Evolutionary conservation across 306 rosid species (phyloP).

Genomic region (Lathyrus oleraceus): DNA sequence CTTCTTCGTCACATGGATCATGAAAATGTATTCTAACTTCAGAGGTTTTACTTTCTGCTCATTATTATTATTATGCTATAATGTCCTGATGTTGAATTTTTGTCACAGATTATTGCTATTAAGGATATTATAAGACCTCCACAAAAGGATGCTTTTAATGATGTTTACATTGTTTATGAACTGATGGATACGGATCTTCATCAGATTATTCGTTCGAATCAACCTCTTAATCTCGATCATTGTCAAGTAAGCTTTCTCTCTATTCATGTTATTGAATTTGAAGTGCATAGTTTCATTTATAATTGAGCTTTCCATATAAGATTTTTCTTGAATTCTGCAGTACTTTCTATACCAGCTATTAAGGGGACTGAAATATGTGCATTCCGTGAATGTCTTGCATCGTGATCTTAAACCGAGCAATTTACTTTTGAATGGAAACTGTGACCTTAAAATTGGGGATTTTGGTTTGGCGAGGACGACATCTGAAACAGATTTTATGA

Average conservation of each 20-base stretch:
- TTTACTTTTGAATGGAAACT: conserved; percentile 78
- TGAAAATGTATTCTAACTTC: conserved; percentile 60
- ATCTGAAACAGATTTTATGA: conserved; percentile 94
- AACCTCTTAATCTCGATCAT: conserved; percentile 78
- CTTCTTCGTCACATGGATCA: conserved; percentile 93
- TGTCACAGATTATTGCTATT: conserved; percentile 63
- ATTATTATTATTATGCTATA: neutral
- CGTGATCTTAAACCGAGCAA: conserved; percentile 99
- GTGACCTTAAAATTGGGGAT: conserved; percentile 93
- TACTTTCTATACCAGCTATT: conserved; percentile 88
- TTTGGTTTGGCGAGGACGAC: conserved; percentile 95
- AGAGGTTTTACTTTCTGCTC: neutral
- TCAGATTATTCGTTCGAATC: conserved; percentile 83
- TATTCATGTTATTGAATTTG: neutral
- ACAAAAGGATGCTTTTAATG: conserved; percentile 74
- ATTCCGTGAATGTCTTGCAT: conserved; percentile 87
- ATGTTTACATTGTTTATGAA: conserved; percentile 85
- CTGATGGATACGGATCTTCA: conserved; percentile 92
- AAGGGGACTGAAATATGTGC: conserved; percentile 93
- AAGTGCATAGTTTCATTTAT: neutral
- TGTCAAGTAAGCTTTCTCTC: conserved; percentile 65
- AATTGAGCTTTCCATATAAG: no score
- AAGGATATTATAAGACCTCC: conserved; percentile 91
- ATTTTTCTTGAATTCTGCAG: conserved; percentile 60
- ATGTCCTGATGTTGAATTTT: neutral